These are phyloP conservation scores for Sanguinoderma infundibulare DNA, from an alignment of 1,284 basidiomycete genomes.

Conservation along the genomic window DNA sequence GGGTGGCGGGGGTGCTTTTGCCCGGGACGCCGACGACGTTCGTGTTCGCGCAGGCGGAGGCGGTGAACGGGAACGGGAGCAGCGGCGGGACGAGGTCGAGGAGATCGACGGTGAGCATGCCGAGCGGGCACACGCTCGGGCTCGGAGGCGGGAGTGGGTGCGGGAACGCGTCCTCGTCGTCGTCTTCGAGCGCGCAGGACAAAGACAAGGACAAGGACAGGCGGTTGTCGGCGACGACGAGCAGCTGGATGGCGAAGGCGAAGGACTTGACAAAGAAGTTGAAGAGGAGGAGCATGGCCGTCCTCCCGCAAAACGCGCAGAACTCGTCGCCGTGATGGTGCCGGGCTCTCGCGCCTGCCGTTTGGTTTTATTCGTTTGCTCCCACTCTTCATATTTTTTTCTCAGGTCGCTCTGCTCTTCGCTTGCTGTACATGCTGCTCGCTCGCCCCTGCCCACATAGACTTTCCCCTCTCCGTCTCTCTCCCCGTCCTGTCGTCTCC, in stretches of 20 bases:
- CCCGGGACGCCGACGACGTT: conserved; percentile 29
- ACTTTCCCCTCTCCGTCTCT: not conserved
- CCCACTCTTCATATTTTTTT: not conserved
- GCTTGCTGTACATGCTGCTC: conserved; percentile 8
- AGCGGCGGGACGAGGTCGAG: conserved; percentile 33
- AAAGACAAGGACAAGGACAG: conserved; percentile 27
- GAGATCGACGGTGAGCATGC: conserved; percentile 44
- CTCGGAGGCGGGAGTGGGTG: too few species aligned
- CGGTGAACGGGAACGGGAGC: conserved; percentile 34
- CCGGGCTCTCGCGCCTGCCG: not conserved
- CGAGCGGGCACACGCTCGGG: too few species aligned
- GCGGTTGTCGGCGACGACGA: conserved; percentile 20
- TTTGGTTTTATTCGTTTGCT: not conserved
- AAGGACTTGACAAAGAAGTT: conserved; percentile 55
- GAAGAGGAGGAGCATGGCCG: conserved; percentile 46
- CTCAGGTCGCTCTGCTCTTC: conserved; percentile 1
- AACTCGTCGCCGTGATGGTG: conserved; percentile 1
- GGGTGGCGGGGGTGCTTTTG: too few species aligned
- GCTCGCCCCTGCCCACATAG: conserved; percentile 1
- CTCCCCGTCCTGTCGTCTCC: not conserved
- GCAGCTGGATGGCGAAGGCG: conserved; percentile 49
- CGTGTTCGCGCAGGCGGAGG: conserved; percentile 39
- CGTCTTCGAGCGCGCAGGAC: conserved; percentile 4
- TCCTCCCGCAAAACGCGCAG: conserved; percentile 11
- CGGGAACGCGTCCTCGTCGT: too few species aligned